These are phyloP conservation scores for Wickerhamomyces canadensis DNA, from an alignment of 805 yeast species.

Conservation along the genomic window DNA sequence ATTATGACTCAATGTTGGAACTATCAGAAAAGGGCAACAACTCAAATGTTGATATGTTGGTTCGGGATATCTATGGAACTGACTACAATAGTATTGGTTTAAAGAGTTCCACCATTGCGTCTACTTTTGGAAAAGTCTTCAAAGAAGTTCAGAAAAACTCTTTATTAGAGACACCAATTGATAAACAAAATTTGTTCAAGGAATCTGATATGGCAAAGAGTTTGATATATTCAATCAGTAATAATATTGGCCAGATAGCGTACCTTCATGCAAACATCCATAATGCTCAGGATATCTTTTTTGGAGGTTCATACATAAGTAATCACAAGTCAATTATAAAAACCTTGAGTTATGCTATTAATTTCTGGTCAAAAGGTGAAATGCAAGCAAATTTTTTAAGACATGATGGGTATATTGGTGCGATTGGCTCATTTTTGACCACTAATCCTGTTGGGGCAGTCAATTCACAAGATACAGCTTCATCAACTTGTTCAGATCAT, in stretches of 20 bases:
- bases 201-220: too few relatives aligned
- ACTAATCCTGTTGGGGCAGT: too few relatives aligned
- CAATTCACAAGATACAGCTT: too few relatives aligned
- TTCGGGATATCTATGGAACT: conserved; percentile 92
- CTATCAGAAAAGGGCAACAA: conserved; percentile 95
- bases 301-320: conserved; percentile 90
- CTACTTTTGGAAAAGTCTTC: conserved; percentile 95
- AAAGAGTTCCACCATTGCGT: conserved; percentile 84
- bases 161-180: too few relatives aligned
- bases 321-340: conserved; percentile 91
- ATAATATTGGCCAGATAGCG: conserved; percentile 92
- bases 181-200: too few relatives aligned
- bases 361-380: conserved; percentile 89
- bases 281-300: conserved; percentile 73
- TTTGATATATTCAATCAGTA: conserved; percentile 77
- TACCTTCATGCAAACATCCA: conserved; percentile 83
- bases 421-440: conserved; percentile 77
- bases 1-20: conserved; percentile 89
- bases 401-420: conserved; percentile 91
- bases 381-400: conserved; percentile 83
- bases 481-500: too few relatives aligned
- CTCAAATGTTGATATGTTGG: conserved; percentile 89
- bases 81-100: conserved; percentile 87
- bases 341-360: conserved; percentile 82
- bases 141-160: conserved; percentile 30